Base-by-base conservation (phyloP, 2,329 filamentous ascomycete species). In the Cladosporium sp. region DNA sequence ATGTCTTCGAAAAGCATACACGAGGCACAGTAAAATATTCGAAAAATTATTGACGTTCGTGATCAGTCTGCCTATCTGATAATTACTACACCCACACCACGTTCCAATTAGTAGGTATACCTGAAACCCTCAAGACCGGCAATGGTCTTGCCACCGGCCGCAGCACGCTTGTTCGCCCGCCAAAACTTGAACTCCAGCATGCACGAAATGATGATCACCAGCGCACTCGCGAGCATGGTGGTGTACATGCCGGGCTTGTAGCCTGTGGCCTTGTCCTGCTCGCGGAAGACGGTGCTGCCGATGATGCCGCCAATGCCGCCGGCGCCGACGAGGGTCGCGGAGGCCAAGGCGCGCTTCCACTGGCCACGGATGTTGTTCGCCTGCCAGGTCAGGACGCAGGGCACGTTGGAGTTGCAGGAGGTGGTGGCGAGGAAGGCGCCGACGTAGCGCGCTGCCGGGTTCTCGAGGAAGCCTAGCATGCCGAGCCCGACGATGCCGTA, bases 291-390 rank as follows among this genome's bases (percentile, higher is more conserved):
- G 1, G 66, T 68, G 2, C 52, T 56, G 8, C 66, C 66, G 11
- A 67, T 59, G 46, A 93, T 93, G 33, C 89, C 88, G 35, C 89
- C 89, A 22, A 95, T 74, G 2, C 86, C 87, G 7, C 87, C 87
- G 46, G 87, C 82, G 1, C 85, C 86, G 3, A 93, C 85, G 2
- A 92, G 77, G 0, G 84, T 85, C 2, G 88, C 86, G 54, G 82
- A 87, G 66, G 82, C 85, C 60, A 93, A 84, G 1, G 88, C 88
- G 44, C 89, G 82, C 73, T 92, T 95, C 87, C 88, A 95, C 71
- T 93, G 88, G 0, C 88, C 89, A 49, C 87, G 83, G 63, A 95
- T 85, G 70, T 95, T 95, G 72, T 92, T 93, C 40, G 87, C 87
- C 72, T 92, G 88, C 72, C 89, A 93, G 0, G 87, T 80, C 74